These are phyloP conservation scores for Aspergillus pseudoviridinutans DNA, from an alignment of 2,329 filamentous ascomycete species.

Conservation along the genomic window DNA sequence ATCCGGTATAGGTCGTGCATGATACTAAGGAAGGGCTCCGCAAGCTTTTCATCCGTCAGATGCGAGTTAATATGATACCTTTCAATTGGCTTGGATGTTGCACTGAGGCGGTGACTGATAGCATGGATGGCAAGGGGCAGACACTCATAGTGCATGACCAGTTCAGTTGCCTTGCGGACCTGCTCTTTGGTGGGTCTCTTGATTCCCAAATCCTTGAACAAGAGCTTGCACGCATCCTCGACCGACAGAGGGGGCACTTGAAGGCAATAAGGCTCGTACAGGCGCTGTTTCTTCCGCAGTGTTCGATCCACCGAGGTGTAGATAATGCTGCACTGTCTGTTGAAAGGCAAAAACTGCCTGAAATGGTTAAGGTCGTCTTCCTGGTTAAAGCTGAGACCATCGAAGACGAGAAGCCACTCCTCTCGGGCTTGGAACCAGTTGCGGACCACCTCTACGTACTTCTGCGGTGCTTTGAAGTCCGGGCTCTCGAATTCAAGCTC, in stretches of 20 bases:
- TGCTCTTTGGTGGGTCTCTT: constrained; percentile 55
- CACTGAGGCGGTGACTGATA: constrained; percentile 58
- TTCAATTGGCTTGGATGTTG: constrained; percentile 58
- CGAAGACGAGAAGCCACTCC: constrained; percentile 66
- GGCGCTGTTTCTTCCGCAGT: constrained; percentile 50
- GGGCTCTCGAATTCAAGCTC: constrained; percentile 36
- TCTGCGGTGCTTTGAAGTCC: constrained; percentile 38
- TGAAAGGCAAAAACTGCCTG: constrained; percentile 61
- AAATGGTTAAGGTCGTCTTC: constrained; percentile 50
- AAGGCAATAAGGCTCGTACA: constrained; percentile 59
- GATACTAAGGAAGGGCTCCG: constrained; percentile 45
- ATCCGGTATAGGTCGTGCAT: constrained; percentile 43
- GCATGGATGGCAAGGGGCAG: constrained; percentile 66
- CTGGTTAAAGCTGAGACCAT: constrained; percentile 61
- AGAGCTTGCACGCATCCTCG: constrained; percentile 56
- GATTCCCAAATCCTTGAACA: constrained; percentile 61
- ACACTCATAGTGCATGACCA: constrained; percentile 61
- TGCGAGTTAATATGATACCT: constrained; percentile 57
- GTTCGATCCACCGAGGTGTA: constrained; percentile 64
- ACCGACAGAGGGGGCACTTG: constrained; percentile 53
- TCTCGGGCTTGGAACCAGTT: constrained; percentile 59
- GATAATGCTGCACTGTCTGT: constrained; percentile 60
- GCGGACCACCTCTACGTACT: constrained; percentile 56
- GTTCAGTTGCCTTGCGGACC: constrained; percentile 53
- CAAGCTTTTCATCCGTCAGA: constrained; percentile 53